Conservation (phyloP, 129 eudicot species). For the Flaveria trinervia region DNA sequence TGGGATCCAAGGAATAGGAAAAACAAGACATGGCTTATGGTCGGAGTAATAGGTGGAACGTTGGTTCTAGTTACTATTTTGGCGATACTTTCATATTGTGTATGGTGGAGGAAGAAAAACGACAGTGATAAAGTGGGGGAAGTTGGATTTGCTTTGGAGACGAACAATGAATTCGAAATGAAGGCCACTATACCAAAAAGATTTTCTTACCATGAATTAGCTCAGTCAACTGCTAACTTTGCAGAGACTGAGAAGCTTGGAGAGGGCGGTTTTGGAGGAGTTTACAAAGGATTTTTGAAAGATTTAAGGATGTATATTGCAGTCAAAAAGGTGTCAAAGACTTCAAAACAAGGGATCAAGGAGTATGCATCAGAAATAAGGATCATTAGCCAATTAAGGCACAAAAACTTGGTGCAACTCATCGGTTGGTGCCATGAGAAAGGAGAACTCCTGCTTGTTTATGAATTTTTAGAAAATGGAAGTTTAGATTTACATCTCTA, state of each 20-base stretch:
- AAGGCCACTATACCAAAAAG: neutral
- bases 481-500: constrained; percentile 49
- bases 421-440: constrained; percentile 51
- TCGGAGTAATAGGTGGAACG: constrained; percentile 20
- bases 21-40: neutral
- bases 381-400: neutral
- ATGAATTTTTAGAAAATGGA: constrained; percentile 42
- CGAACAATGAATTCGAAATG: neutral
- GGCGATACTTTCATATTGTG: constrained; percentile 6
- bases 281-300: constrained; percentile 3
- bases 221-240: constrained; percentile 1
- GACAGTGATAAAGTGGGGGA: neutral
- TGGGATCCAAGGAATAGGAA: neutral
- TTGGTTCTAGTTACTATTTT: neutral
- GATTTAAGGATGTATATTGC: neutral
- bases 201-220: neutral
- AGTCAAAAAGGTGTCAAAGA: neutral
- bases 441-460: constrained; percentile 40
- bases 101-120: constrained; percentile 29
- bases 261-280: constrained; percentile 2
- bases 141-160: neutral
- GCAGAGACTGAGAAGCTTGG: neutral
- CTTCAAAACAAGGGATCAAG: constrained; percentile 1
- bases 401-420: constrained; percentile 10
- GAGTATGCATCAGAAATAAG: constrained; percentile 4